Evolutionary conservation across 495 filamentous ascomycete species (phyloP), one percentile per base, ranked within the genome.

Genomic region (Talaromyces proteolyticus): DNA sequence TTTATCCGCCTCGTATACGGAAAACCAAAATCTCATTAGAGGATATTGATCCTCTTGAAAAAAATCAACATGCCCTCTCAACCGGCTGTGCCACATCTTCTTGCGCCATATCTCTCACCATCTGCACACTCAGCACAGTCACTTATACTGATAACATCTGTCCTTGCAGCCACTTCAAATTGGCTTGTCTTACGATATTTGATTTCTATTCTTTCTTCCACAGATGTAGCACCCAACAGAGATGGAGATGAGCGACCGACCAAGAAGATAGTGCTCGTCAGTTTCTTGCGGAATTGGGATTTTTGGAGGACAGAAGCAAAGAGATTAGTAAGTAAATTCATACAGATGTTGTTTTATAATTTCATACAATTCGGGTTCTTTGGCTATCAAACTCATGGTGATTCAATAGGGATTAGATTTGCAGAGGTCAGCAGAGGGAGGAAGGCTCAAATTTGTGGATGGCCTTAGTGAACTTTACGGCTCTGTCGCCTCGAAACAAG

Each of bases 231-330:
- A 37, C 5, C 17, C 20, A 42, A 36, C 29, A 17, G 52, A 17
- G 24, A 24, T n/a, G 21, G 38, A 5, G 51, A 6, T 0, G 16
- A 41, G 26, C 37, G 34, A 2, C 29, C 25, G n/a, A 44, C 46
- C 1, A 42, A 12, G 36, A 73, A 73, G n/a, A 81, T 97, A 3
- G 67, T 95, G 14, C 68, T 96, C 0, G 81, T 91, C 53, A 90
- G 85, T 68, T 96, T 84, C 65, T 68, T 94, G 66, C 77, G 87
- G 46, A 84, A 90, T 56, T 76, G 68, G 53, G 69, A 75, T 21
- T 94, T 94, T 61, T 95, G 90, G 91, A 81, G 65, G 42, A 73
- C 82, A 3, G 75, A 76, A 39, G 76, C 75, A 21, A 76, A 75
- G 49, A 77, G 78, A 63, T 59, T 89, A 53, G 81, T 85, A n/a